Percentiles rank a stretch among this genome's conserved stretches.
Evolutionary conservation across 2,329 filamentous ascomycete species (phyloP).

Genomic region (Endothia cerciana): DNA sequence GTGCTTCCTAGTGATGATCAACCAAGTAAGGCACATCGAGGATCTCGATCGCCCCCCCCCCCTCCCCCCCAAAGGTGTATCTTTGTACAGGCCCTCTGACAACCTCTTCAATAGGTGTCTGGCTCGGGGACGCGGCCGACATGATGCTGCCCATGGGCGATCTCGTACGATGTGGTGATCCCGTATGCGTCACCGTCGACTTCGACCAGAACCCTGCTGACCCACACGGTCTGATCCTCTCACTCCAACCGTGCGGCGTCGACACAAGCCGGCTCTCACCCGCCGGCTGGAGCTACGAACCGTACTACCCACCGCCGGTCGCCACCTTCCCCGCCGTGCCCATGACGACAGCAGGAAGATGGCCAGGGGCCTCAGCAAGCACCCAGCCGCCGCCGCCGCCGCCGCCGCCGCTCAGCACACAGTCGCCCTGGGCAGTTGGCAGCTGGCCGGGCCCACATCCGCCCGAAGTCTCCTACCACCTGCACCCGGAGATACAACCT

Average conservation of each 20-base stretch:
- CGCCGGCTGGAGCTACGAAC: not conserved
- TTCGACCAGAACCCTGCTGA: conserved; percentile 1
- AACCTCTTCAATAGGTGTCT: conserved; percentile 11
- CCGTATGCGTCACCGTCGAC: not conserved
- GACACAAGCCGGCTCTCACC: not conserved
- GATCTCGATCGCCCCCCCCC: not conserved
- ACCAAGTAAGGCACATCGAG: conserved; percentile 13
- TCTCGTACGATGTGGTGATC: not conserved
- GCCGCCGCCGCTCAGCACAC: not conserved
- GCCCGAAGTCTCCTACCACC: not conserved
- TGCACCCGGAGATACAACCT: not conserved
- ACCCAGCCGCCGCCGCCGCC: not conserved
- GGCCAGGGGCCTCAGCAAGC: not conserved
- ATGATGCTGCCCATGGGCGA: not conserved
- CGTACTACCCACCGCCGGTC: not conserved
- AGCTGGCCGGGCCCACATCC: not conserved
- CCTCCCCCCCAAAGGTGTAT: not conserved
- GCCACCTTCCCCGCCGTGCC: not conserved
- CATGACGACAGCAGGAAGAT: not conserved
- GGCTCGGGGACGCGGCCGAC: not conserved
- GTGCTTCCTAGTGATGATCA: conserved; percentile 5
- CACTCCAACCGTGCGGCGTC: conserved; percentile 10
- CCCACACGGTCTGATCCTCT: conserved; percentile 1
- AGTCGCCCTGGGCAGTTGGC: not conserved
- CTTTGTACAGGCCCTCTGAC: not conserved